Base-by-base conservation (phyloP, 108 stramenopile genomes). In the Phaeodactylum tricornutum region DNA sequence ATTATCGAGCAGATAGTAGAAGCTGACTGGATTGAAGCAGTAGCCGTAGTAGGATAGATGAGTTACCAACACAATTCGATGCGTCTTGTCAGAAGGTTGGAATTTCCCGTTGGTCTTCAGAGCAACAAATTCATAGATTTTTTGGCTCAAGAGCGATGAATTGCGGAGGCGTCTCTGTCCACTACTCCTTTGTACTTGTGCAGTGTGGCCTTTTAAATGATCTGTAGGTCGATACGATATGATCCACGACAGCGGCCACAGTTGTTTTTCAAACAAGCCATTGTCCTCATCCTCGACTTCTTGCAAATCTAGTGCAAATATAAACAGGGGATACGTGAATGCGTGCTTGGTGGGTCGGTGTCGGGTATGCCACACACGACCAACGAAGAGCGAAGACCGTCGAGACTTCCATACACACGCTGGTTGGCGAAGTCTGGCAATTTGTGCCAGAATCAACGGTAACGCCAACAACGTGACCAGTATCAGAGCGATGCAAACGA, bases 251-350 rank as follows among this genome's bases (percentile, higher is more conserved):
- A 84, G 40, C 16, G 77, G 74, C 75, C 81, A 81, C 27, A 84
- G 29, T 19, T 12, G 34, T 9, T 68, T 59, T 35, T 15, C 25
- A 20, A 51, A 57, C 19, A 30, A 4, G n/a, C 51, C 52, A 16
- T 11, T 14, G 2, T 68, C 77, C 40, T 69, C 75, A 2, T 68
- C 77, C 40, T 69, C 75, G 47, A 77, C 48, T 56, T 88, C 81
- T 36, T 77, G 77, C 29, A 94, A 69, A 62, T 96, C 92, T 31
- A 96, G 48, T 0, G 79, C 65, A 30, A 68, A 61, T 44, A 84
- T 81, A 49, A 84, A 92, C 5, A 96, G 67, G 1, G 92, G 92
- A 66, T 96, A 96, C 11, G 72, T 57, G 55, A 95, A 95, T 1
- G 75, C 44, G 43, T 90, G 88, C 8, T 52, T 29, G 11, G 53